These are phyloP conservation scores for Verticillium dahliae DNA, from an alignment of 2,329 filamentous ascomycete species.

Conservation along the genomic window DNA sequence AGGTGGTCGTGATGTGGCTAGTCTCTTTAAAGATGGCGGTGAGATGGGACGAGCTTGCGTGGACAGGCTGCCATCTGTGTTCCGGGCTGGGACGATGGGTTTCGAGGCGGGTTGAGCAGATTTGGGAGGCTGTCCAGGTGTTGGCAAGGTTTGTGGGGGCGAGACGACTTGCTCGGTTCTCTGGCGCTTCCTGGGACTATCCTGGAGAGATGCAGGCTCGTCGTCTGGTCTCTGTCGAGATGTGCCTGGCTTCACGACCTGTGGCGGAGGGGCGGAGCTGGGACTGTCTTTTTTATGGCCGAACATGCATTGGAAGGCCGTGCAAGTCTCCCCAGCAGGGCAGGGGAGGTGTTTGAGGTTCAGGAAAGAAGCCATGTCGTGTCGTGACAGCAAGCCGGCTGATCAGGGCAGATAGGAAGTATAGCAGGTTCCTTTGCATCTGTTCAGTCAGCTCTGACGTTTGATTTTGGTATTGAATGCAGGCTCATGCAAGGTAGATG, in stretches of 20 bases:
- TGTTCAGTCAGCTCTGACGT: neutral
- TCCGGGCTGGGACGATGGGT: slow-evolving; percentile 8
- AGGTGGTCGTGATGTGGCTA: neutral
- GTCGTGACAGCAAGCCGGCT: neutral
- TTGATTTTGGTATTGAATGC: no score
- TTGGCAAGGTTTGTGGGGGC: neutral
- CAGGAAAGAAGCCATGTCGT: slow-evolving; percentile 11
- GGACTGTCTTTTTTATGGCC: slow-evolving; percentile 31
- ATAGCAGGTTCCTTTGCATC: neutral
- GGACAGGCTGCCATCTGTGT: slow-evolving; percentile 12
- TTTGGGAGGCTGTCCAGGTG: slow-evolving; percentile 5
- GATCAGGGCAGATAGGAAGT: no score
- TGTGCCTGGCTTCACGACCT: slow-evolving; percentile 5
- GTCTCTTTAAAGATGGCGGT: slow-evolving; percentile 24
- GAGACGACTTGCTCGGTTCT: slow-evolving; percentile 13
- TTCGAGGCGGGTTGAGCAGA: slow-evolving; percentile 11
- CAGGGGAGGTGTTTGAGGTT: slow-evolving; percentile 42
- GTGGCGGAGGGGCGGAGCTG: slow-evolving; percentile 4
- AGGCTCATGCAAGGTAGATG: no score
- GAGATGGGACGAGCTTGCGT: slow-evolving; percentile 23
- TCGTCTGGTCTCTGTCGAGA: slow-evolving; percentile 5
- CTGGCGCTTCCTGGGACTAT: slow-evolving; percentile 23
- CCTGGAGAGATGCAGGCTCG: slow-evolving; percentile 15
- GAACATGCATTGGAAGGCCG: slow-evolving; percentile 44
- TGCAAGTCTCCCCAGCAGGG: slow-evolving; percentile 40